phyloP scores from a whole-genome alignment of 169 alveolate species.

The Eimeria maxima region DNA sequence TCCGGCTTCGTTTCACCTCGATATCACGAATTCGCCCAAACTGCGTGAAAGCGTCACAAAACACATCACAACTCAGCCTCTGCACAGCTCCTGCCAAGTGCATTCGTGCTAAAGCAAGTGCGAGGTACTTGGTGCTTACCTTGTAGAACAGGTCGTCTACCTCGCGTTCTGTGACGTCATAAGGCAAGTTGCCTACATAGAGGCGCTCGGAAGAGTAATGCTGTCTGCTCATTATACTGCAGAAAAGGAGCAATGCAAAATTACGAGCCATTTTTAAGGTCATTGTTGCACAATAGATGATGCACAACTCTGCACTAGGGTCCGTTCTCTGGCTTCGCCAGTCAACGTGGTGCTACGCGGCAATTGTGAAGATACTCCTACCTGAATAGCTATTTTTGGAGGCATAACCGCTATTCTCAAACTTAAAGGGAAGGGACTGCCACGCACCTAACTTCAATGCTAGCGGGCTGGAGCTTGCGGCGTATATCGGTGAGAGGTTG shows the following conservation, averaged over 20 bases:
- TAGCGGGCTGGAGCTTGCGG: slow-evolving; percentile 43
- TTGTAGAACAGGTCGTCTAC: slow-evolving; percentile 68
- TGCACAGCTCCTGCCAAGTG: neutral
- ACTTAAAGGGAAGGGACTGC: neutral
- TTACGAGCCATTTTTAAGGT: neutral
- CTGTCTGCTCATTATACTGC: slow-evolving; percentile 63
- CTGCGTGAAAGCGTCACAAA: slow-evolving; percentile 78
- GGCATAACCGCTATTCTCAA: neutral
- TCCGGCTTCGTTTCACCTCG: slow-evolving; percentile 87
- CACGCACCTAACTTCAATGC: slow-evolving; percentile 63
- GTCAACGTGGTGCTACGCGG: slow-evolving; percentile 9
- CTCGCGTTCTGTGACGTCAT: slow-evolving; percentile 52
- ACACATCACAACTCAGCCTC: neutral
- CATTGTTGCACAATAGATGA: neutral
- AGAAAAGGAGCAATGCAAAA: neutral
- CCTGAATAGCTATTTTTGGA: neutral
- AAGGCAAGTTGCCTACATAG: slow-evolving; percentile 66
- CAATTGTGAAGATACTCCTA: slow-evolving; percentile 25
- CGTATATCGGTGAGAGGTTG: slow-evolving; percentile 65
- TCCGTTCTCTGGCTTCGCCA: neutral
- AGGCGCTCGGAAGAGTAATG: slow-evolving; percentile 47
- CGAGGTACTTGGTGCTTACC: neutral
- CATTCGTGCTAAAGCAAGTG: neutral
- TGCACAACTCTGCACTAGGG: neutral
- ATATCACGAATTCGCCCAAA: slow-evolving; percentile 89